A percentile compares a stretch with the other conserved stretches of the same genome.
Conservation (phyloP, 371 early-diverging fungal species). For the Haplosporangium sp. region DNA sequence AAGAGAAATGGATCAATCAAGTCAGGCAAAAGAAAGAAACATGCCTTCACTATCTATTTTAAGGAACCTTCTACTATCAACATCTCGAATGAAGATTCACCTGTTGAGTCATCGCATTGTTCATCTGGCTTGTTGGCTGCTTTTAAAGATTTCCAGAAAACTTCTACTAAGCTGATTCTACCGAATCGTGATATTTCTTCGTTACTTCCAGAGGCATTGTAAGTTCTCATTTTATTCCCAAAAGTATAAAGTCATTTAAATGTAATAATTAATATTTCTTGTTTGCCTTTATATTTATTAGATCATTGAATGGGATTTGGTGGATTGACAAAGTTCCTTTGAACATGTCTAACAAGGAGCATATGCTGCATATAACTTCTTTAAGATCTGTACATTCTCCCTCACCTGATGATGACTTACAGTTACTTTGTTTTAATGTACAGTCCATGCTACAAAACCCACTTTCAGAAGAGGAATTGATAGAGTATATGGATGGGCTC, state of each 20-base stretch:
- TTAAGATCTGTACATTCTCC: slow-evolving; percentile 4
- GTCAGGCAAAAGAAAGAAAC: neutral
- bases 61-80: neutral
- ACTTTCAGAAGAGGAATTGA: neutral
- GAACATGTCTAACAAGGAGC: neutral
- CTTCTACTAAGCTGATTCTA: neutral
- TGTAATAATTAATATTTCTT: neutral
- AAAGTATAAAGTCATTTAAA: neutral
- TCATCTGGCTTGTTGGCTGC: neutral
- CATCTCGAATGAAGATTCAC: neutral
- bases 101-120: neutral
- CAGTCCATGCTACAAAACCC: neutral
- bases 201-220: slow-evolving; percentile 4
- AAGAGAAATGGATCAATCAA: neutral
- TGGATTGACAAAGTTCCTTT: neutral
- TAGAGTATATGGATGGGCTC: neutral
- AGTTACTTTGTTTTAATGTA: neutral
- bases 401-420: neutral
- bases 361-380: neutral
- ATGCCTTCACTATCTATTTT: neutral
- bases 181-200: neutral
- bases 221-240: neutral
- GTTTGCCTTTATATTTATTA: neutral
- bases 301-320: slow-evolving; percentile 8
- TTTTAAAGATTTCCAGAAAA: slow-evolving; percentile 3